Base-by-base conservation (phyloP, 768 basidiomycete genomes). In the Trichaptum fuscoviolaceum region DNA sequence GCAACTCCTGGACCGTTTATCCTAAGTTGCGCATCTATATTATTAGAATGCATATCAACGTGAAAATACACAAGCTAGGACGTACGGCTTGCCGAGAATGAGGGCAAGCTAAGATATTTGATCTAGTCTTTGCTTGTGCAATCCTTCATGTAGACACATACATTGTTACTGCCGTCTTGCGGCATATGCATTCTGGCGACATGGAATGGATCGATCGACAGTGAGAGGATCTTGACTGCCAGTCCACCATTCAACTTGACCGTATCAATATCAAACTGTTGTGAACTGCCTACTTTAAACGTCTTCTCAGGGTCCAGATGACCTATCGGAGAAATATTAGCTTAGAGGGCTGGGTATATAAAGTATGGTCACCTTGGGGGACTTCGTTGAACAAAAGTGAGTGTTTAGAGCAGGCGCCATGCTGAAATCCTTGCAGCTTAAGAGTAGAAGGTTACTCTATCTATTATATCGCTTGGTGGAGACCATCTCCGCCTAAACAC, bases 131-230 rank as follows among this genome's bases (percentile, higher is more conserved):
- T 30, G 26, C 25, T 23, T n/a, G 15, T 12, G n/a, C 25, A 24
- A 5, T 23, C 42, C 24, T 23, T 6, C 23, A 34, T 9, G 27
- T 52, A 20, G 57, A 15, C 5, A 66, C 58, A 34, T 52, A 62
- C 66, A 27, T 34, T 6, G 57, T 7, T 18, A 42, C 27, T 62
- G 36, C 65, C 64, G 6, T 36, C 26, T 15, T 66, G 52, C 12
- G 35, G 60, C 67, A 15, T 64, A 15, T 64, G 30, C 72, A 72
- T 70, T 26, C 70, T 58, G 20, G 69, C 69, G 35, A 71, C 66
- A 70, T 72, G 60, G 67, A 72, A 75, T 7, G 75, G 75, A 66
- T 76, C 75, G 27, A 73, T 65, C 42, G 70, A 70, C 27, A 75
- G 60, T 26, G 61, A 65, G 27, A 75, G 63, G 6, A 70, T 69